Evolutionary conservation across 352 stramenopile genomes (phyloP).

Genomic region (Phytophthora tentaculata): DNA sequence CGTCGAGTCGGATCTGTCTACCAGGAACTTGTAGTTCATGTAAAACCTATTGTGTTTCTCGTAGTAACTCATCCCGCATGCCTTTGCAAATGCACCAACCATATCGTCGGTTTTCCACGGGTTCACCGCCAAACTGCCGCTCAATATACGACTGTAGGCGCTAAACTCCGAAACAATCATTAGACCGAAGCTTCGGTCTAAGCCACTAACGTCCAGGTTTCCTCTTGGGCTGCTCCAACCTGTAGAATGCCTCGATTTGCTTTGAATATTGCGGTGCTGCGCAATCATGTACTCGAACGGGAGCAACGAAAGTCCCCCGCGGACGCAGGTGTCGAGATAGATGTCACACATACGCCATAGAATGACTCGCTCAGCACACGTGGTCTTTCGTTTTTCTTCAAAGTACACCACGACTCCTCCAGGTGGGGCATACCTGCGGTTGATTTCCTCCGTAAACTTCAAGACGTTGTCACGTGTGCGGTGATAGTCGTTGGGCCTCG

Average conservation of each 20-base stretch:
- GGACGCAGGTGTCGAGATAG: conserved; percentile 75
- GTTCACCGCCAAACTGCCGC: conserved; percentile 97
- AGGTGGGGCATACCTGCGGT: conserved; percentile 73
- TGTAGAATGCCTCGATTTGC: conserved; percentile 32
- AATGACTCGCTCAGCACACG: conserved; percentile 70
- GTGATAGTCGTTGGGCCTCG: conserved; percentile 92
- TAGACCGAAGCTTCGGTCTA: conserved; percentile 65
- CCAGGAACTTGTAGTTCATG: conserved; percentile 91
- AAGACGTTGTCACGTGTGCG: conserved; percentile 92
- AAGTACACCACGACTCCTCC: conserved; percentile 74
- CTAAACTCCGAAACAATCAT: conserved; percentile 98
- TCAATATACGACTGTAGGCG: conserved; percentile 95
- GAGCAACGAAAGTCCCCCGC: conserved; percentile 70
- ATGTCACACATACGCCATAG: conserved; percentile 75
- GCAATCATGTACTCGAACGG: conserved; percentile 83
- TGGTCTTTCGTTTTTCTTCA: conserved; percentile 70
- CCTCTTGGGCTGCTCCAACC: conserved; percentile 38
- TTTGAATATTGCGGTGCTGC: conserved; percentile 58
- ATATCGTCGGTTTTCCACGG: conserved; percentile 96
- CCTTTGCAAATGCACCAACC: conserved; percentile 66
- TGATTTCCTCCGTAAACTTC: conserved; percentile 93
- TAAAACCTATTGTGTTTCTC: conserved; percentile 77
- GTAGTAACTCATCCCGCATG: conserved; percentile 78
- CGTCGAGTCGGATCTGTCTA: conserved; percentile 62
- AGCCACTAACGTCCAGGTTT: conserved; percentile 26